phyloP scores from a whole-genome alignment of 169 alveolate genomes.

The Prorocentrum cordatum region DNA sequence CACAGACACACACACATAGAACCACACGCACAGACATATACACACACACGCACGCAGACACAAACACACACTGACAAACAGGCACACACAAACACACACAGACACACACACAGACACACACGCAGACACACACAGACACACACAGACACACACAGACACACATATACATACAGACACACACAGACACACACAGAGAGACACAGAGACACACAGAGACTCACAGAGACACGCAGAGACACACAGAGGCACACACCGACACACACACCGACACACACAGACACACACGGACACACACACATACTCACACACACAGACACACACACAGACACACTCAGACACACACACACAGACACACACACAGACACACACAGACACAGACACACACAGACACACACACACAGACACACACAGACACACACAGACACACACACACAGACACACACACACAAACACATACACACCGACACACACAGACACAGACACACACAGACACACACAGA shows the following conservation, averaged over 20 bases:
- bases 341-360: background rate
- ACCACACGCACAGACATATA: too few relatives aligned
- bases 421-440: background rate
- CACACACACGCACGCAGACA: too few relatives aligned
- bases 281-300: background rate
- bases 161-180: background rate
- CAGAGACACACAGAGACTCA: background rate
- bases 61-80: too few relatives aligned
- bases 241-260: background rate
- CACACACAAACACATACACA: background rate
- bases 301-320: background rate
- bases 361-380: background rate
- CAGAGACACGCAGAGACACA: background rate
- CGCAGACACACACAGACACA: background rate
- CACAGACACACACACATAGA: too few relatives aligned
- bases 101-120: too few relatives aligned
- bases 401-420: background rate
- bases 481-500: background rate
- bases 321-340: background rate
- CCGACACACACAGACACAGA: background rate
- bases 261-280: background rate
- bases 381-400: background rate
- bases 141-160: background rate
- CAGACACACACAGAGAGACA: background rate
- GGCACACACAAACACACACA: too few relatives aligned